A percentile compares a stretch with the other conserved stretches of the same genome.
These are phyloP conservation scores for Parsonsia alboflavescens DNA, from an alignment of 257 asterid species.

Conservation along the genomic window DNA sequence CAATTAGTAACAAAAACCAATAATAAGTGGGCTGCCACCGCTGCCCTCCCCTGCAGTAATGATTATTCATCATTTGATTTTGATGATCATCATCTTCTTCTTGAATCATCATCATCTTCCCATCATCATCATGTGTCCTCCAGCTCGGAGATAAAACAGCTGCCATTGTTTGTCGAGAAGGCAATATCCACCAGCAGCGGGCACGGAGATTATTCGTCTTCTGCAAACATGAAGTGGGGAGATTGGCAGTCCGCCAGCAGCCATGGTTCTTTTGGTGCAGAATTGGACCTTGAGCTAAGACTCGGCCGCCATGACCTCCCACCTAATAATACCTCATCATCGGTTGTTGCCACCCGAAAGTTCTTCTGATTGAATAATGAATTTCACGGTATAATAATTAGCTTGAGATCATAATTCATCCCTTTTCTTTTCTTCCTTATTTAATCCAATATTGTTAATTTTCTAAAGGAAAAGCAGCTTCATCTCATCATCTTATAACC, in stretches of 20 bases:
- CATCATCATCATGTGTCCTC: not conserved
- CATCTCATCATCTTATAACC: not conserved
- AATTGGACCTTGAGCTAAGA: conserved; percentile 28
- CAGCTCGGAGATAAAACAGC: not conserved
- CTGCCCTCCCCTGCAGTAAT: too few relatives aligned
- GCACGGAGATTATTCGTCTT: not conserved
- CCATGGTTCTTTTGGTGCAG: conserved; percentile 6
- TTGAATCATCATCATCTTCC: not conserved
- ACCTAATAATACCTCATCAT: not conserved
- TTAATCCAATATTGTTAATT: too few relatives aligned
- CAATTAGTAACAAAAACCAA: too few relatives aligned
- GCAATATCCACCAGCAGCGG: not conserved
- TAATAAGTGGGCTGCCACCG: too few relatives aligned
- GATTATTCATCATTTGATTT: too few relatives aligned
- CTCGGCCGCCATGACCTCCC: conserved; percentile 14
- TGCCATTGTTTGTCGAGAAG: not conserved
- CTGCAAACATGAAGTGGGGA: not conserved
- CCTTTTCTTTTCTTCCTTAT: not conserved
- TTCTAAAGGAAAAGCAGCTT: not conserved
- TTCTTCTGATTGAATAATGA: conserved; percentile 10
- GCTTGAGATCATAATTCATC: not conserved
- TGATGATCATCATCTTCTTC: not conserved
- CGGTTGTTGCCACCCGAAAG: conserved; percentile 14
- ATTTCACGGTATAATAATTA: conserved; percentile 5
- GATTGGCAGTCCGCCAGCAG: not conserved